phyloP scores from a whole-genome alignment of 768 basidiomycete species.

The Suillus placidus region DNA sequence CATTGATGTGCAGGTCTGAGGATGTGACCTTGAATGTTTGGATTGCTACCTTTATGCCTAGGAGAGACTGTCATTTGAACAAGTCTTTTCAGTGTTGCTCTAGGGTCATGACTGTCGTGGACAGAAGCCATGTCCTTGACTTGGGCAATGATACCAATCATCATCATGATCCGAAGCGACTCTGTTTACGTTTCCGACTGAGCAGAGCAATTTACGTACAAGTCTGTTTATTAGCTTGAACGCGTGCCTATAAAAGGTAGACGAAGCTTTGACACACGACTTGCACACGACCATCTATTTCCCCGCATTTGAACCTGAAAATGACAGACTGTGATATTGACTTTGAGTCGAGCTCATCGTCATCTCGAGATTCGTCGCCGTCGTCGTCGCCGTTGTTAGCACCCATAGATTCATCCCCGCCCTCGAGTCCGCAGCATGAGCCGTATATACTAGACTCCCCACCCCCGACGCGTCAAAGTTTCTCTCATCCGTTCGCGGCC shows the following conservation, averaged over 20 bases:
- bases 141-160: too few relatives aligned
- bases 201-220: neutral
- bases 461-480: slow-evolving; percentile 21
- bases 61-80: neutral
- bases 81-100: too few relatives aligned
- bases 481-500: slow-evolving; percentile 58
- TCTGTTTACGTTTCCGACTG: neutral
- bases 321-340: slow-evolving; percentile 9
- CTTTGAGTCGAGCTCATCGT: slow-evolving; percentile 6
- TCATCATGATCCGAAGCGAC: too few relatives aligned
- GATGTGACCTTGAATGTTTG: neutral
- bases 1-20: neutral
- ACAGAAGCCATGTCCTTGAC: too few relatives aligned
- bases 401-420: slow-evolving; percentile 41
- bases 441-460: slow-evolving; percentile 35
- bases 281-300: slow-evolving; percentile 5
- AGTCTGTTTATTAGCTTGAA: neutral
- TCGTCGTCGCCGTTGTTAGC: slow-evolving; percentile 50
- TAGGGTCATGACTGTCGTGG: too few relatives aligned
- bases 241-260: slow-evolving; percentile 6
- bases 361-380: slow-evolving; percentile 45
- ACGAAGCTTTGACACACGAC: slow-evolving; percentile 2
- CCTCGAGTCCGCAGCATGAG: slow-evolving; percentile 34
- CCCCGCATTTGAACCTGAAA: neutral
- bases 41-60: neutral